Percentiles rank a stretch among this genome's conserved stretches.
Evolutionary conservation across 345 rosid genomes (phyloP).

Genomic region (Barbarea vulgaris): DNA sequence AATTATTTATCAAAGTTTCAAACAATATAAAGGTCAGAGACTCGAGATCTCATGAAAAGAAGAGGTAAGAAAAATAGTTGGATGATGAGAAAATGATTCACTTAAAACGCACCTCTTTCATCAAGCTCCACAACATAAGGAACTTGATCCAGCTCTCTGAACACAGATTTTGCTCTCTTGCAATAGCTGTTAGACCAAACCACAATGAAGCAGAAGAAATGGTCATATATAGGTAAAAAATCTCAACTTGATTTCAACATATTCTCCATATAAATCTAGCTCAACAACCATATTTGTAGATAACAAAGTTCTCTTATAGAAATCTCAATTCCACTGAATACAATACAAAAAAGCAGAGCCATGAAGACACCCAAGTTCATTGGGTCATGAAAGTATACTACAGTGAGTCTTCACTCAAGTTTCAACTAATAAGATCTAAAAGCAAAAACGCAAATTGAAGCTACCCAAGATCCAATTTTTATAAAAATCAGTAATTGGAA

Average conservation of each 20-base stretch:
- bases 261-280: not conserved
- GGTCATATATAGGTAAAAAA: conserved; percentile 1
- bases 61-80: not conserved
- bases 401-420: not conserved
- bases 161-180: conserved; percentile 78
- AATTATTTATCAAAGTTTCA: not conserved
- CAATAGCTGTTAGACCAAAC: conserved; percentile 60
- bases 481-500: not conserved
- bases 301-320: not conserved
- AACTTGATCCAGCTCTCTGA: conserved; percentile 66
- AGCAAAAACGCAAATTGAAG: conserved; percentile 3
- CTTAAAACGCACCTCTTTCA: conserved; percentile 64
- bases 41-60: not conserved
- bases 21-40: not conserved
- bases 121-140: conserved; percentile 89
- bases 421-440: conserved; percentile 12
- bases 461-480: conserved; percentile 13
- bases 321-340: not conserved
- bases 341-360: not conserved
- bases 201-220: not conserved
- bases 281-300: conserved; percentile 5
- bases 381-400: not conserved
- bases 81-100: not conserved
- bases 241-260: not conserved
- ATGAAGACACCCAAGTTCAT: not conserved